Evolutionary conservation across 805 yeast species (phyloP).

Genomic region (Metschnikowia lochheadii): DNA sequence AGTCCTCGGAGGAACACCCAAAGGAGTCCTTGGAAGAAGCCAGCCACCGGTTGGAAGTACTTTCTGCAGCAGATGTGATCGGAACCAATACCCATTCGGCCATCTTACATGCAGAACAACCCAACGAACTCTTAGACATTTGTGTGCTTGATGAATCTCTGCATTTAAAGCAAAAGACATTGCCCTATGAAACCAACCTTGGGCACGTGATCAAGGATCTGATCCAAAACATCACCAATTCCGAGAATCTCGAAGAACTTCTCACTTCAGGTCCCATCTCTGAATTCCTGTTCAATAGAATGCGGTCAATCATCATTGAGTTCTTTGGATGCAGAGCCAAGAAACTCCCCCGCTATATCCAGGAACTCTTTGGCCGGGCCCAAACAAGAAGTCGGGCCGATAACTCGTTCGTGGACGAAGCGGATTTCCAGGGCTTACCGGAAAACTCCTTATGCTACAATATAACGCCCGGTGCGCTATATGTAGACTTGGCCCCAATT

Average conservation of each 20-base stretch:
- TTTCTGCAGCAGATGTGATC: slow-evolving; percentile 30
- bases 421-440: slow-evolving; percentile 27
- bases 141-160: slow-evolving; percentile 31
- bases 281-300: slow-evolving; percentile 5
- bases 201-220: slow-evolving; percentile 17
- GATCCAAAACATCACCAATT: too few species aligned
- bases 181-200: slow-evolving; percentile 39
- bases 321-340: slow-evolving; percentile 35
- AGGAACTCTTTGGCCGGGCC: slow-evolving; percentile 23
- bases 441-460: slow-evolving; percentile 31
- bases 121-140: slow-evolving; percentile 36
- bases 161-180: slow-evolving; percentile 22
- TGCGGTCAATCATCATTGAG: slow-evolving; percentile 10
- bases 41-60: slow-evolving; percentile 17
- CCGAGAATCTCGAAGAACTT: too few species aligned
- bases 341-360: slow-evolving; percentile 28
- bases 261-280: too few species aligned
- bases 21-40: not conserved
- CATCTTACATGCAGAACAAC: slow-evolving; percentile 21
- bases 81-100: slow-evolving; percentile 23
- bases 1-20: too few species aligned
- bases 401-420: slow-evolving; percentile 7
- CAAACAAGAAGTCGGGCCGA: slow-evolving; percentile 16
- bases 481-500: slow-evolving; percentile 30
- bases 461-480: slow-evolving; percentile 23